Conservation (phyloP, 371 early-diverging fungal genomes). For the Syncephalis plumigaleata region DNA sequence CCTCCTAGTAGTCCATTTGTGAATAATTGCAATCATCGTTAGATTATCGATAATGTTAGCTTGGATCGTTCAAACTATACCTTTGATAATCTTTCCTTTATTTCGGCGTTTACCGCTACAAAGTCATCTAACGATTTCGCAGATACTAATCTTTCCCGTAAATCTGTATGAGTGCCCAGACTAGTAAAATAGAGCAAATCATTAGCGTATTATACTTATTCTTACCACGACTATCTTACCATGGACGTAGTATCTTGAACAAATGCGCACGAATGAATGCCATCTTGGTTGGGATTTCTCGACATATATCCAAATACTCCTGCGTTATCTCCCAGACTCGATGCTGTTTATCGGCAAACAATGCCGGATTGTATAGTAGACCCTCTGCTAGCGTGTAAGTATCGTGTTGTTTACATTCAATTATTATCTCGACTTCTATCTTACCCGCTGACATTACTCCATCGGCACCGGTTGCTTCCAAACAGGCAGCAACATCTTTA, state of each 20-base stretch:
- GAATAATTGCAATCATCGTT: neutral
- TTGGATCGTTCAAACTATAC: conserved; percentile 13
- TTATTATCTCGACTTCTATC: too few relatives aligned
- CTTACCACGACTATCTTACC: conserved; percentile 1
- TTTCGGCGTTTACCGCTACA: conserved; percentile 22
- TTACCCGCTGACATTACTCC: conserved; percentile 85
- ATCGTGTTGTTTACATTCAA: neutral
- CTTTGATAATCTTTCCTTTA: conserved; percentile 37
- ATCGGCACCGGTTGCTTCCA: conserved; percentile 81
- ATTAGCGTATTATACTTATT: too few relatives aligned
- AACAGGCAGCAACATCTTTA: conserved; percentile 75
- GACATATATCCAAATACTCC: conserved; percentile 75
- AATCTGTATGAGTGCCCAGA: conserved; percentile 57
- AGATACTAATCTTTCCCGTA: conserved; percentile 50
- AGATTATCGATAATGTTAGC: neutral
- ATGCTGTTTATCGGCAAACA: conserved; percentile 46
- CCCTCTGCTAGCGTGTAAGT: conserved; percentile 32
- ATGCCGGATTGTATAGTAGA: conserved; percentile 81
- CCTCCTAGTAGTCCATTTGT: conserved; percentile 11
- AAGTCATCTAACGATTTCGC: conserved; percentile 43
- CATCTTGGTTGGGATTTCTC: conserved; percentile 28
- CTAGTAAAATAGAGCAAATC: conserved; percentile 9
- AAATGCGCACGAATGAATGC: conserved; percentile 68
- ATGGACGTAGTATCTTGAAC: conserved; percentile 83
- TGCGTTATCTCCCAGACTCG: conserved; percentile 60